Evolutionary conservation across 345 rosid genomes (phyloP).

Genomic region (Pistacia vera): DNA sequence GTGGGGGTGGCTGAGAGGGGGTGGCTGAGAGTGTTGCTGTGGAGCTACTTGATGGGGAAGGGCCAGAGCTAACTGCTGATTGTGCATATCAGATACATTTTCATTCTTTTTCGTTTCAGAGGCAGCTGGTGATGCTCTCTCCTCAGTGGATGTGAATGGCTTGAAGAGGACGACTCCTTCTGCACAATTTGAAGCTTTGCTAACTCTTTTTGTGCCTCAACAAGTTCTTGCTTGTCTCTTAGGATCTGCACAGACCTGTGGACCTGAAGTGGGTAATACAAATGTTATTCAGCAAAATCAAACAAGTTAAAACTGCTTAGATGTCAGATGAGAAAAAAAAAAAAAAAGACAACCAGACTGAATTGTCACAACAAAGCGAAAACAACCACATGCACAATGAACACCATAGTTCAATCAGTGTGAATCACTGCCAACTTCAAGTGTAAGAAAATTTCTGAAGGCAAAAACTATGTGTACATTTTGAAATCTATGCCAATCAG

Average conservation of each 20-base stretch:
- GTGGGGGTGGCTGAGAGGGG: conserved; percentile 50
- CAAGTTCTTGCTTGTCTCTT: conserved; percentile 97
- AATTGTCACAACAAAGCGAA: background rate
- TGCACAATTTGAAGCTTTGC: conserved; percentile 90
- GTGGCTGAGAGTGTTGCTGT: conserved; percentile 58
- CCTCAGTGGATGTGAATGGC: conserved; percentile 73
- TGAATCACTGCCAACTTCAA: background rate
- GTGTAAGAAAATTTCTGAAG: background rate
- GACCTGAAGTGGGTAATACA: conserved; percentile 56
- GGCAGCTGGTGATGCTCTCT: conserved; percentile 59
- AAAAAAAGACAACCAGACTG: background rate
- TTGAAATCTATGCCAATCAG: background rate
- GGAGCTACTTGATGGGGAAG: conserved; percentile 81
- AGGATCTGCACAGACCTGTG: conserved; percentile 97
- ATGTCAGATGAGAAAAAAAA: background rate
- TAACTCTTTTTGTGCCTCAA: conserved; percentile 89
- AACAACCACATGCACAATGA: no score
- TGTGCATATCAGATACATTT: conserved; percentile 54
- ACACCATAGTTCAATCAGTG: background rate
- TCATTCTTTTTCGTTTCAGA: conserved; percentile 65
- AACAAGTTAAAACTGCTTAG: background rate
- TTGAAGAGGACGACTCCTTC: conserved; percentile 75
- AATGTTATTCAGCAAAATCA: background rate
- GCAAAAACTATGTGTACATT: background rate
- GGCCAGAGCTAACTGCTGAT: conserved; percentile 91